These are phyloP conservation scores for Rubroshorea leprosula DNA, from an alignment of 345 rosid genomes.

Conservation along the genomic window DNA sequence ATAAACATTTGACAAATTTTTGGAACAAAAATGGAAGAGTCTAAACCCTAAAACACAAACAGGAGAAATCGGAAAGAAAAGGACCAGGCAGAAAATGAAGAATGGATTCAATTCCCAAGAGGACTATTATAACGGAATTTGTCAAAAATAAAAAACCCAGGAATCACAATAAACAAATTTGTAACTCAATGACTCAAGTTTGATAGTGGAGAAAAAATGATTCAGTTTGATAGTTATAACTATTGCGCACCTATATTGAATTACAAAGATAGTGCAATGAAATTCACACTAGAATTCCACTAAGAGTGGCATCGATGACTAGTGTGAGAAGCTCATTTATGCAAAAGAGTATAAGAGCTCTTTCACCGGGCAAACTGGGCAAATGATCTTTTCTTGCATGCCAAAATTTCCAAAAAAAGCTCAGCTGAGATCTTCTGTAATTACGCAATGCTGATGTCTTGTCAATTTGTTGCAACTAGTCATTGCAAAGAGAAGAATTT, in stretches of 20 bases:
- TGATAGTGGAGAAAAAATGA: too few relatives aligned
- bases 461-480: not conserved
- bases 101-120: not conserved
- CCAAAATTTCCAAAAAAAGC: not conserved
- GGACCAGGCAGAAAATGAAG: not conserved
- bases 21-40: too few relatives aligned
- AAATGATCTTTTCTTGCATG: not conserved
- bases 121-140: not conserved
- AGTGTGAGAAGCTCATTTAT: conserved; percentile 1
- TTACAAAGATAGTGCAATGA: too few relatives aligned
- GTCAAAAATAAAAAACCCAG: not conserved
- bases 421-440: not conserved
- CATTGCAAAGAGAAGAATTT: conserved; percentile 1
- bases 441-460: not conserved
- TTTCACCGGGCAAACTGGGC: too few relatives aligned
- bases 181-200: not conserved
- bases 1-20: too few relatives aligned
- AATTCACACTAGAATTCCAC: too few relatives aligned
- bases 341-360: not conserved
- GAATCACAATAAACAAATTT: not conserved
- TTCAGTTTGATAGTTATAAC: too few relatives aligned
- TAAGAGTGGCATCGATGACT: not conserved
- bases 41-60: too few relatives aligned
- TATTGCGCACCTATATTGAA: too few relatives aligned
- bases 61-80: too few relatives aligned